phyloP scores from a whole-genome alignment of 1,139 yeast genomes.

The Debaryomyces subglobosus region DNA sequence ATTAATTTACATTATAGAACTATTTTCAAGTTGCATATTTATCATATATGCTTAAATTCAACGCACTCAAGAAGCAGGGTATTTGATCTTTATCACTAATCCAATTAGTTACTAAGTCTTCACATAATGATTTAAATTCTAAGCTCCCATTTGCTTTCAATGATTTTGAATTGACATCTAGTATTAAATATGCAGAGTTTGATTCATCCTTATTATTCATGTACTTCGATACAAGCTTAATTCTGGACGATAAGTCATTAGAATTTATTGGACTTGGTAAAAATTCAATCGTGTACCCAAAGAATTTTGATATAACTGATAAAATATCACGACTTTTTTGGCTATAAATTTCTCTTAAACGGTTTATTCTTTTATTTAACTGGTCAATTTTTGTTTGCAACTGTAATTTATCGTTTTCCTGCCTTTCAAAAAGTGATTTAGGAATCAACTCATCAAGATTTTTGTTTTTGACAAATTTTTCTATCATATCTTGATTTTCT shows the following conservation, averaged over 20 bases:
- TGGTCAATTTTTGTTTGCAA: slow-evolving; percentile 54
- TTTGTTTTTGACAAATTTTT: slow-evolving; percentile 21
- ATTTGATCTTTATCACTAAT: slow-evolving; percentile 69
- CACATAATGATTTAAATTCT: slow-evolving; percentile 54
- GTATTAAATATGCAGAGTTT: slow-evolving; percentile 37
- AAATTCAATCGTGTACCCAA: slow-evolving; percentile 79
- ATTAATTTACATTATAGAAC: not conserved
- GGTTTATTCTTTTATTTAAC: slow-evolving; percentile 55
- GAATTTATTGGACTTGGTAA: slow-evolving; percentile 62
- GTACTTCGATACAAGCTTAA: slow-evolving; percentile 66
- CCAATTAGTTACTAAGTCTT: slow-evolving; percentile 66
- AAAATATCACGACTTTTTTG: slow-evolving; percentile 75
- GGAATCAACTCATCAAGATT: slow-evolving; percentile 45
- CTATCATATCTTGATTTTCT: slow-evolving; percentile 64
- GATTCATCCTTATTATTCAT: slow-evolving; percentile 22
- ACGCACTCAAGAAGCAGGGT: slow-evolving; percentile 79
- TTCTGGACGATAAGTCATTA: slow-evolving; percentile 46
- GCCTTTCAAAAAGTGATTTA: slow-evolving; percentile 63
- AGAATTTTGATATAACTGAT: slow-evolving; percentile 64
- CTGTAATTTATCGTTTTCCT: slow-evolving; percentile 55
- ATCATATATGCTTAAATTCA: slow-evolving; percentile 68
- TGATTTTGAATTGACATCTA: slow-evolving; percentile 40
- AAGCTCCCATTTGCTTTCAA: slow-evolving; percentile 46
- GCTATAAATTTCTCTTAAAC: slow-evolving; percentile 68
- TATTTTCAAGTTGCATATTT: slow-evolving; percentile 16